Base-by-base conservation (phyloP, 352 stramenopile genomes). In the Phytopythium sindhum region DNA sequence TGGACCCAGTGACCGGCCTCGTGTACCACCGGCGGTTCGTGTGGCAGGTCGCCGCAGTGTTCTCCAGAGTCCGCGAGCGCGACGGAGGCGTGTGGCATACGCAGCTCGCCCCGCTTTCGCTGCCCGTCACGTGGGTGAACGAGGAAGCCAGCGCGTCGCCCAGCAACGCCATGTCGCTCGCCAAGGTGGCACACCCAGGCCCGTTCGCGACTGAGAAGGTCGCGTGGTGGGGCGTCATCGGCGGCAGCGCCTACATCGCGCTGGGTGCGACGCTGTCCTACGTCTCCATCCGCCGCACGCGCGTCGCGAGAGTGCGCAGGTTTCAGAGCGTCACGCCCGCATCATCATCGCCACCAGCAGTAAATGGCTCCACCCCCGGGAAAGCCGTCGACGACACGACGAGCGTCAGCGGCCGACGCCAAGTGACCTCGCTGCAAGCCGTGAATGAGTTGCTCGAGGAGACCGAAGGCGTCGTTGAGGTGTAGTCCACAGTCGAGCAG, bases 111-210 rank as follows among this genome's bases (percentile, higher is more conserved):
- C 1, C 54, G 1, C 55, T 63, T n/a, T 82, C 71, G 75, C 60
- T 90, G 0, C 79, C 81, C 1, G 56, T 90, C 0, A 19, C 77
- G 23, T 86, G 72, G 75, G 61, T 88, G 5, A 69, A 80, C 14
- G 79, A 90, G 29, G 73, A 86, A 24, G 37, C 57, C 6, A 80
- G 71, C 10, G 57, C 86, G 29, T 80, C 77, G 1, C 52, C 68
- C 14, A 63, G 55, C 0, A 65, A 33, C 0, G 75, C 73, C 1
- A 48, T 64, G 0, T 60, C 67, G 10, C 41, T 75, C 0, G 35
- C 57, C 2, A 35, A 17, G 0, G 48, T 60, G 7, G 31, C 60
- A 1, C 67, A 61, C 11, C 29, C 70, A 0, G 70, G 75, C 17
- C 70, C 75, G 2, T 74, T 84, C 52, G 72, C 75, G 1, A 42